A percentile compares a stretch with the other conserved stretches of the same genome.
phyloP scores from a whole-genome alignment of 257 asterid genomes.

The Perilla frutescens region DNA sequence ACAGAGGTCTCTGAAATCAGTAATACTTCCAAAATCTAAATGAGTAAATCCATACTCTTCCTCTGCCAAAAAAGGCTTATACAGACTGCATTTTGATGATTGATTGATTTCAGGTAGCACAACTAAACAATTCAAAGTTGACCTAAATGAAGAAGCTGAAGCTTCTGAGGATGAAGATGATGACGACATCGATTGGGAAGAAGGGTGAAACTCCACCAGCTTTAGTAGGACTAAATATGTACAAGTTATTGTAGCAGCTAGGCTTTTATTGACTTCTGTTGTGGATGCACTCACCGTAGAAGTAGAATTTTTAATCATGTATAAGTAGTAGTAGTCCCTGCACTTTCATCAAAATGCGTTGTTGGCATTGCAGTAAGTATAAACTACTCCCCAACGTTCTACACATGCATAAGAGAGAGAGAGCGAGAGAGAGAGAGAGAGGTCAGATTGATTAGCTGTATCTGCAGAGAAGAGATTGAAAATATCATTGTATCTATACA shows the following conservation, averaged over 20 bases:
- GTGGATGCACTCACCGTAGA: slow-evolving; percentile 27
- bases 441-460: no score
- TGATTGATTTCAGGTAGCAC: slow-evolving; percentile 50
- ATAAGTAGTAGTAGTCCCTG: slow-evolving; percentile 6
- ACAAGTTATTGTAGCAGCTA: slow-evolving; percentile 22
- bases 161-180: slow-evolving; percentile 71
- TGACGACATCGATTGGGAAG: slow-evolving; percentile 79
- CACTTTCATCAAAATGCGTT: not conserved
- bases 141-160: slow-evolving; percentile 82
- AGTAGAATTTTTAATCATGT: slow-evolving; percentile 28
- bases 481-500: not conserved
- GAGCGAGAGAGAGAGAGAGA: no score
- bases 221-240: not conserved
- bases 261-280: not conserved
- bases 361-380: no score
- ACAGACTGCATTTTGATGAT: not conserved
- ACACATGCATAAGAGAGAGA: no score
- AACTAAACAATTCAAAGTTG: slow-evolving; percentile 56
- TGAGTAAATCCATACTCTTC: no score
- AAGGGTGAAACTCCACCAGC: slow-evolving; percentile 53
- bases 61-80: not conserved
- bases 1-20: no score
- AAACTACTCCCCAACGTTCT: no score
- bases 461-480: no score
- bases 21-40: no score